Evolutionary conservation across 2,329 filamentous ascomycete genomes (phyloP).

Genomic region (Arthrobotrys conoides): DNA sequence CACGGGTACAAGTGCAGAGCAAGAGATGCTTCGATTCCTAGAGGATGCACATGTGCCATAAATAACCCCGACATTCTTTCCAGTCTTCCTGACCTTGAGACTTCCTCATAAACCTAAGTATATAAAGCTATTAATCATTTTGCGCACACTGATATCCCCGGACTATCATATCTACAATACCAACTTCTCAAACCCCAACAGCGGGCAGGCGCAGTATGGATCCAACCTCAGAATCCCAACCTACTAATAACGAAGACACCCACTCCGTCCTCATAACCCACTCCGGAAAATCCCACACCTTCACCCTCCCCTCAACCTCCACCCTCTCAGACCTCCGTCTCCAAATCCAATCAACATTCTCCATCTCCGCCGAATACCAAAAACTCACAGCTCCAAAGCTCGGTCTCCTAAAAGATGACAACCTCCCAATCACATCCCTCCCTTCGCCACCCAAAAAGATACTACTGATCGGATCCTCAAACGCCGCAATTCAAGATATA

Average conservation of each 20-base stretch:
- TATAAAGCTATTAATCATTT: too few relatives aligned
- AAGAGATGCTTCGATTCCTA: too few relatives aligned
- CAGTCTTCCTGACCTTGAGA: too few relatives aligned
- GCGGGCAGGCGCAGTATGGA: too few relatives aligned
- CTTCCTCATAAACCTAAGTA: too few relatives aligned
- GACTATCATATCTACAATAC: too few relatives aligned
- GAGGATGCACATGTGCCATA: too few relatives aligned
- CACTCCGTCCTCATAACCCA: conserved; percentile 69
- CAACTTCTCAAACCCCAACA: too few relatives aligned
- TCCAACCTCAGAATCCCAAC: not conserved
- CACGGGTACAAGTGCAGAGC: too few relatives aligned
- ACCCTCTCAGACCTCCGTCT: conserved; percentile 74
- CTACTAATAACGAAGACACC: conserved; percentile 65
- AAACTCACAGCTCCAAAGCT: conserved; percentile 78
- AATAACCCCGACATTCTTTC: too few relatives aligned
- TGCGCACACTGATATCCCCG: too few relatives aligned
- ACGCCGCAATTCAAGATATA: conserved; percentile 70
- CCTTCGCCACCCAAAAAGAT: conserved; percentile 74
- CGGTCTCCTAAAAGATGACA: conserved; percentile 75
- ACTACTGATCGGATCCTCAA: conserved; percentile 70
- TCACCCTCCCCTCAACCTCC: conserved; percentile 69
- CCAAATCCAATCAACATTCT: conserved; percentile 72
- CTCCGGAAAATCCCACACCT: conserved; percentile 69
- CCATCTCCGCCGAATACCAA: conserved; percentile 74
- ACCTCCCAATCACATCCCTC: conserved; percentile 70